These are phyloP conservation scores for Lasiodiplodia hormozganensis DNA, from an alignment of 2,329 filamentous ascomycete genomes.

Conservation along the genomic window DNA sequence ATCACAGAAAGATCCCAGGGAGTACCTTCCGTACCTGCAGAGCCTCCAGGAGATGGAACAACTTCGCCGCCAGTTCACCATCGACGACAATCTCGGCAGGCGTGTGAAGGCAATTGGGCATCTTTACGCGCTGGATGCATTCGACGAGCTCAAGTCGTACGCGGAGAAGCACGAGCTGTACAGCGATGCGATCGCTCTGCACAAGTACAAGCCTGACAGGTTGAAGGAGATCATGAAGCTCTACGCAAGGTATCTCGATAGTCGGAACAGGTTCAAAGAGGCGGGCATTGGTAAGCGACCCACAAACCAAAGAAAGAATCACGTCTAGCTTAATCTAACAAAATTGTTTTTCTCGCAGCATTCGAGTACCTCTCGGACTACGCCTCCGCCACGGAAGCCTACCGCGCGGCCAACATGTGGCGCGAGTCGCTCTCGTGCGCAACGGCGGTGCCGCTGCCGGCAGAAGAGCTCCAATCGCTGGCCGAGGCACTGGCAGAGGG, in stretches of 20 bases:
- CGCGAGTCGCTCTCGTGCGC: constrained; percentile 87
- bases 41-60: constrained; percentile 77
- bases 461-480: constrained; percentile 68
- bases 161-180: constrained; percentile 82
- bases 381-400: constrained; percentile 77
- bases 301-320: constrained; percentile 29
- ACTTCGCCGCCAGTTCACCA: constrained; percentile 77
- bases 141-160: constrained; percentile 81
- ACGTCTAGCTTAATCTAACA: neutral
- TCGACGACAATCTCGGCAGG: constrained; percentile 86
- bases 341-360: constrained; percentile 49
- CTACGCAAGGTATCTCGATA: constrained; percentile 80
- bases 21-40: constrained; percentile 95
- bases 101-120: constrained; percentile 78
- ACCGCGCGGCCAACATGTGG: constrained; percentile 86
- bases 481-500: constrained; percentile 79
- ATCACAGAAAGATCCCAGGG: constrained; percentile 91
- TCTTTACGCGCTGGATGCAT: constrained; percentile 74
- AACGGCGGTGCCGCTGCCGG: constrained; percentile 68
- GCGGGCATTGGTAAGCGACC: constrained; percentile 68
- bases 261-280: constrained; percentile 78
- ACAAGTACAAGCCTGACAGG: constrained; percentile 77
- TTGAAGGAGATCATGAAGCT: constrained; percentile 74
- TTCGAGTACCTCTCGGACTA: constrained; percentile 87
- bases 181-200: constrained; percentile 76